Evolutionary conservation across 768 basidiomycete species (phyloP), one percentile per base, ranked within the genome.

Genomic region (Suillus brevipes): DNA sequence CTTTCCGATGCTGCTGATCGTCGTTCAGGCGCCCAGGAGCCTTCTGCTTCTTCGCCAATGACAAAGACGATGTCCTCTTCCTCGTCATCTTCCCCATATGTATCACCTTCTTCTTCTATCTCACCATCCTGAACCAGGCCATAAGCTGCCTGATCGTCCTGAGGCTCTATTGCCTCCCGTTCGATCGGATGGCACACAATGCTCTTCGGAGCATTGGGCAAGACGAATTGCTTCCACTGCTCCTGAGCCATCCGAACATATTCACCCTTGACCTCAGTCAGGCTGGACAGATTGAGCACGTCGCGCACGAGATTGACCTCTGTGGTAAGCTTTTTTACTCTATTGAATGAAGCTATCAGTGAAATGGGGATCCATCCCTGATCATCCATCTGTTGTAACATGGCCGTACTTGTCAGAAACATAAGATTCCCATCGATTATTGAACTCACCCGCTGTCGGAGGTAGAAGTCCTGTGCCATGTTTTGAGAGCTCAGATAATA

Each of bases 401-500:
- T 6, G 10, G 52, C 43, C 68, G 50, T 37, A 67, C 23, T 20
- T 14, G 43, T n/a, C 3, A n/a, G 34, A 49, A 64, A 52, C n/a
- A 31, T 43, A 34, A 55, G 34, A 57, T 6, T 20, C 7, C 16
- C 36, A 9, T 65, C n/a, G 31, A 38, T 18, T 37, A 37, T 40
- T 57, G 57, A 18, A 81, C 89, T 72, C 70, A 92, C 94, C 79
- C 86, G 82, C 77, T 88, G 84, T 61, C 94, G 84, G 42, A 98
- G 80, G 78, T 84, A 97, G 68, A 91, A 83, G 75, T 98, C 95
- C 73, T 88, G 86, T n/a, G 85, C 90, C 79, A 98, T 82, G 73
- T 97, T 97, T 74, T 97, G 89, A 63, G 89, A 82, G 69, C 94
- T 93, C 69, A 98, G 82, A 79, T 97, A 98, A 76, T 94, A 97